A percentile compares a stretch with the other conserved stretches of the same genome.
phyloP scores from a whole-genome alignment of 345 rosid genomes.

The Brassica incana region DNA sequence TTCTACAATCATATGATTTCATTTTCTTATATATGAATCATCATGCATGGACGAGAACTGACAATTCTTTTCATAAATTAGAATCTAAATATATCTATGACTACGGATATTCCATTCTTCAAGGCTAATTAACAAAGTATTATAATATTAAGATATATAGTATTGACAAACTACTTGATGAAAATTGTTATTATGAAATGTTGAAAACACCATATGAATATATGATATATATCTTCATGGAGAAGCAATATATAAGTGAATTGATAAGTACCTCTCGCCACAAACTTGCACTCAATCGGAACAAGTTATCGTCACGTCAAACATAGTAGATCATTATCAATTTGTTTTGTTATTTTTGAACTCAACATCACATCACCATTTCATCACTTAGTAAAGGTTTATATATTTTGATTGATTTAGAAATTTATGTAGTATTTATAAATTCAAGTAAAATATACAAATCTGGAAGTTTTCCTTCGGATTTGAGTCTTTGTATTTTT shows the following conservation, averaged over 20 bases:
- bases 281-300: constrained; percentile 32
- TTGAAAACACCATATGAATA: not conserved
- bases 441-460: no score
- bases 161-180: constrained; percentile 5
- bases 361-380: not conserved
- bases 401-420: no score
- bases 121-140: not conserved
- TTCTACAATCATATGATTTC: not conserved
- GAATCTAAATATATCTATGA: not conserved
- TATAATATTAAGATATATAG: not conserved
- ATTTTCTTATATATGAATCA: not conserved
- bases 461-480: no score
- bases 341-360: not conserved
- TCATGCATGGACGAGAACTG: constrained; percentile 1
- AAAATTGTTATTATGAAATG: not conserved
- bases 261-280: not conserved
- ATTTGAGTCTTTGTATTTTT: no score
- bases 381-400: not conserved
- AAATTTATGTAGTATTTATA: no score
- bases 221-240: not conserved
- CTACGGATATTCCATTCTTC: not conserved
- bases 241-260: constrained; percentile 1
- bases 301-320: not conserved
- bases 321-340: not conserved
- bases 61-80: not conserved